Percentiles rank a stretch among this genome's conserved stretches.
Evolutionary conservation across 2,329 filamentous ascomycete species (phyloP).

Genomic region (Stagonosporopsis cucurbitacearum): DNA sequence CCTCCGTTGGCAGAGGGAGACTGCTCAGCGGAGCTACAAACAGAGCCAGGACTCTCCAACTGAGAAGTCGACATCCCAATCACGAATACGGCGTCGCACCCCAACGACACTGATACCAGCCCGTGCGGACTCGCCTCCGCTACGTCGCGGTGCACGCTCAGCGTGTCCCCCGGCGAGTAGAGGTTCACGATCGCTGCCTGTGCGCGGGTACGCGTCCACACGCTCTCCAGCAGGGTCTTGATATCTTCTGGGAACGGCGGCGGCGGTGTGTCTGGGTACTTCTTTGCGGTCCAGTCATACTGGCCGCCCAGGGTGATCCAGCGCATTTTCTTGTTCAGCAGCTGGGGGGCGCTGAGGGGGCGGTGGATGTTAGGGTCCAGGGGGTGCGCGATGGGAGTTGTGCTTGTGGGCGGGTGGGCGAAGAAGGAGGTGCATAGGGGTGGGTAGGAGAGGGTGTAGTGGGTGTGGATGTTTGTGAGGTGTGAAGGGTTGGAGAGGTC

Average conservation of each 20-base stretch:
- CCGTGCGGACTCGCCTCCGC: slow-evolving; percentile 82
- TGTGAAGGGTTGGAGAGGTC: slow-evolving; percentile 77
- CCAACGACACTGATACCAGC: slow-evolving; percentile 84
- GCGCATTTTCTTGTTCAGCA: slow-evolving; percentile 80
- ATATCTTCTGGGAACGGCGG: slow-evolving; percentile 79
- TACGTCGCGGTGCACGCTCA: slow-evolving; percentile 93
- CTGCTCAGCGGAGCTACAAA: too few relatives aligned
- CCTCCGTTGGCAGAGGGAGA: too few relatives aligned
- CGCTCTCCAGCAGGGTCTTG: slow-evolving; percentile 66
- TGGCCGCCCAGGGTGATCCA: slow-evolving; percentile 96
- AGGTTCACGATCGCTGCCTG: slow-evolving; percentile 95
- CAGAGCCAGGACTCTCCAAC: too few relatives aligned
- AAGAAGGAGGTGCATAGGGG: slow-evolving; percentile 57
- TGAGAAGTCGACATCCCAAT: slow-evolving; percentile 69
- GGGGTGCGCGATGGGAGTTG: slow-evolving; percentile 54
- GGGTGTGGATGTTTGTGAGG: slow-evolving; percentile 87
- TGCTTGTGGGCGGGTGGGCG: slow-evolving; percentile 48
- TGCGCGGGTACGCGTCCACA: slow-evolving; percentile 79
- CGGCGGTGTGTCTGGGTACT: slow-evolving; percentile 73
- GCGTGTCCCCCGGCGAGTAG: slow-evolving; percentile 87
- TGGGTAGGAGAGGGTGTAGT: slow-evolving; percentile 74
- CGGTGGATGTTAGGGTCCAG: slow-evolving; percentile 78
- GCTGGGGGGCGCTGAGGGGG: slow-evolving; percentile 70
- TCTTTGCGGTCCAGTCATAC: slow-evolving; percentile 92
- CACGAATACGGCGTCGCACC: slow-evolving; percentile 89